phyloP scores from a whole-genome alignment of 1,139 yeast genomes.

The Scheffersomyces insectosa region DNA sequence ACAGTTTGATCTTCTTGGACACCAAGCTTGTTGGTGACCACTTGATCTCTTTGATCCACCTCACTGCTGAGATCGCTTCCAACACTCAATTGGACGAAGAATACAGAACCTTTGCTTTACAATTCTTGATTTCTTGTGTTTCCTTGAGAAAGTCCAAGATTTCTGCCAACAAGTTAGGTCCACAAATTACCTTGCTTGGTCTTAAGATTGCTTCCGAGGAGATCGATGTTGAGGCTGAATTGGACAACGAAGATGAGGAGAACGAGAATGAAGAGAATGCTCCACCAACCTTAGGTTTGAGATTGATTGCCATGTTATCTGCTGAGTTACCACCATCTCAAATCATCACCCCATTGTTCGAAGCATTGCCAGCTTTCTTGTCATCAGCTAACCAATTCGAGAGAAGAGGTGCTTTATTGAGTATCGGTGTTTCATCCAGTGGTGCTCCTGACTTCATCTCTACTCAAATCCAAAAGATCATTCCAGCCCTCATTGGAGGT shows the following conservation, averaged over 20 bases:
- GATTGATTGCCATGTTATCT: conserved; percentile 77
- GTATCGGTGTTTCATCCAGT: conserved; percentile 79
- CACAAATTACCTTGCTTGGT: conserved; percentile 72
- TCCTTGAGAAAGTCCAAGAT: conserved; percentile 64
- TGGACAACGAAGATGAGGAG: conserved; percentile 80
- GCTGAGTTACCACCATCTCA: conserved; percentile 90
- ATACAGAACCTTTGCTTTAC: conserved; percentile 79
- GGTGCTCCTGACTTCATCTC: conserved; percentile 95
- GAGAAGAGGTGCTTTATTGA: conserved; percentile 84
- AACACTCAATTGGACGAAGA: conserved; percentile 75
- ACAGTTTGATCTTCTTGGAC: conserved; percentile 75
- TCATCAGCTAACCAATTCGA: conserved; percentile 66
- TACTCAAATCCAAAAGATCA: conserved; percentile 69
- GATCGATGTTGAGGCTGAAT: conserved; percentile 68
- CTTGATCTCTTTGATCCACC: conserved; percentile 65
- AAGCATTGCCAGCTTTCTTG: conserved; percentile 63
- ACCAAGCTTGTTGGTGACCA: conserved; percentile 77
- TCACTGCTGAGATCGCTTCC: conserved; percentile 74
- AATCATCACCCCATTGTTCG: conserved; percentile 78
- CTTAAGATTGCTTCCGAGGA: conserved; percentile 80
- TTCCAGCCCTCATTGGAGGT: conserved; percentile 74
- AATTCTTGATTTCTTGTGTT: conserved; percentile 78
- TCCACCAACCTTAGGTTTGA: conserved; percentile 76
- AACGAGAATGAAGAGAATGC: conserved; percentile 90
- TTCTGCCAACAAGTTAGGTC: conserved; percentile 71